Conservation (phyloP, 345 rosid genomes). For the Eucalyptus fibrosa region DNA sequence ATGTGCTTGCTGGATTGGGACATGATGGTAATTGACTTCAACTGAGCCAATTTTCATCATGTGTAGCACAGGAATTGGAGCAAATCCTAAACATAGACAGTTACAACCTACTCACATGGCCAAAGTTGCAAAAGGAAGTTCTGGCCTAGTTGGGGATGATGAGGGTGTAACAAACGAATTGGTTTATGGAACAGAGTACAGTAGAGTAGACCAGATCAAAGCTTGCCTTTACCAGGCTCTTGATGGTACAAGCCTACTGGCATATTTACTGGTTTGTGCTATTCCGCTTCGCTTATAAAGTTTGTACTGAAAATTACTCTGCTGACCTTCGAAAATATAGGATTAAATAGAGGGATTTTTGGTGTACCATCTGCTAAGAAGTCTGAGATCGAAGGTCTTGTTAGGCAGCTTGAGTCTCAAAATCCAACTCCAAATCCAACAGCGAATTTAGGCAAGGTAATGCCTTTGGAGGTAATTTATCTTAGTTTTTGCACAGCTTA, state of each 20-base stretch:
- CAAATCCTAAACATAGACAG: neutral
- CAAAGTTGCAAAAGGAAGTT: neutral
- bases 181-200: neutral
- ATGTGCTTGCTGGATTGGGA: neutral
- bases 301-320: neutral
- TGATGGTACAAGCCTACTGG: neutral
- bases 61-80: neutral
- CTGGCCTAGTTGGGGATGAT: neutral
- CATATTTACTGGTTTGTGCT: neutral
- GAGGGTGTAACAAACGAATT: neutral
- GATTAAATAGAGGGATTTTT: slow-evolving; percentile 75
- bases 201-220: neutral
- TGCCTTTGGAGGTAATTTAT: neutral
- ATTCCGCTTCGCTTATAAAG: neutral
- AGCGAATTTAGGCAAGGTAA: slow-evolving; percentile 45
- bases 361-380: slow-evolving; percentile 60
- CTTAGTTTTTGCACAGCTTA: neutral
- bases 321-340: slow-evolving; percentile 4
- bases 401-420: slow-evolving; percentile 54
- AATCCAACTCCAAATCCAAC: slow-evolving; percentile 82
- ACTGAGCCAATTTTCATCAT: neutral
- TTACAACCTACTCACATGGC: neutral
- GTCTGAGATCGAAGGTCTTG: slow-evolving; percentile 44
- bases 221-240: neutral
- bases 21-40: neutral